Evolutionary conservation across 768 basidiomycete species (phyloP).

Genomic region (Amanita rubescens): DNA sequence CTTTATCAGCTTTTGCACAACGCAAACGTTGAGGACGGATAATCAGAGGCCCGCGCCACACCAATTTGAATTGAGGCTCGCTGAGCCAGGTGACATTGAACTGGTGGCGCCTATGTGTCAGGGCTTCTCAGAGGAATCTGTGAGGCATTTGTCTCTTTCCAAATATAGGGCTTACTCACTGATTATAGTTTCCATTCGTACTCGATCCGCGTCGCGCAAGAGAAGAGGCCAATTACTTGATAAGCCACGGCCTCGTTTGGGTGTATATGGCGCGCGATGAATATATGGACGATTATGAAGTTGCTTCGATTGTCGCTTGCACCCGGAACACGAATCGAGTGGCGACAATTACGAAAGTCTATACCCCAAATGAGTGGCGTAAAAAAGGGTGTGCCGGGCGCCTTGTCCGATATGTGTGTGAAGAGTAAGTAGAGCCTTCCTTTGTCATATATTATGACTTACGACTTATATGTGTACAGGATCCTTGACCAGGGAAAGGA

Average conservation of each 20-base stretch:
- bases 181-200: constrained; percentile 45
- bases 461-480: constrained; percentile 13
- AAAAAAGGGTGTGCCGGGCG: constrained; percentile 51
- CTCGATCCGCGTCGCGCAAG: constrained; percentile 35
- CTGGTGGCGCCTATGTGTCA: constrained; percentile 42
- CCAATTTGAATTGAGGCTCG: constrained; percentile 34
- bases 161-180: constrained; percentile 2
- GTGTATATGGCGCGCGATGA: constrained; percentile 40
- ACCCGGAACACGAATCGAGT: constrained; percentile 52
- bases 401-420: constrained; percentile 51
- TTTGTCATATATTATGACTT: not conserved
- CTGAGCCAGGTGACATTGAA: constrained; percentile 26
- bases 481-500: constrained; percentile 27
- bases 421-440: constrained; percentile 32
- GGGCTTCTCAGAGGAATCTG: constrained; percentile 52
- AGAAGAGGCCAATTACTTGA: constrained; percentile 43
- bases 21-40: constrained; percentile 25
- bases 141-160: constrained; percentile 23
- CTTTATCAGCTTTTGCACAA: constrained; percentile 48
- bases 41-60: not conserved
- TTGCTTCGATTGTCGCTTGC: constrained; percentile 62
- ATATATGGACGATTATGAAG: constrained; percentile 22
- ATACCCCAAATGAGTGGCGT: constrained; percentile 47
- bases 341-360: constrained; percentile 68
- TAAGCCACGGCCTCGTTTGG: constrained; percentile 47